Conservation (phyloP, 768 basidiomycete genomes). For the Auricularia sp. region DNA sequence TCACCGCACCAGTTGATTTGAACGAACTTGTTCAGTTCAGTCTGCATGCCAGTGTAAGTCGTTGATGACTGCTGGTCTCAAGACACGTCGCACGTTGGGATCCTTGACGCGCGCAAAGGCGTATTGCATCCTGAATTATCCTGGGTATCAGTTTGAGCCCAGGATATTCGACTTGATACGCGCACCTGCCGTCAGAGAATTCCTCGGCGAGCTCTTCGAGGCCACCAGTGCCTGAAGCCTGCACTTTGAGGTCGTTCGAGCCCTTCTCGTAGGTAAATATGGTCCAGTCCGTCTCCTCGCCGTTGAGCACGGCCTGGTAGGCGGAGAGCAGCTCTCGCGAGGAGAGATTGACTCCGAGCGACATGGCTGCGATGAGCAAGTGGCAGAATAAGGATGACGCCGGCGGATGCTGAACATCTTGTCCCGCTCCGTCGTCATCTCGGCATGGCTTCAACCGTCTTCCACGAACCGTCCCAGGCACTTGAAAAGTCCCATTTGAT, state of each 20-base stretch:
- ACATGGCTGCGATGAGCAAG: conserved; percentile 35
- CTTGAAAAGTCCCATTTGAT: no score
- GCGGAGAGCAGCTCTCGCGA: conserved; percentile 60
- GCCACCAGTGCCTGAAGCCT: conserved; percentile 75
- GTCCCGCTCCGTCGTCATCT: no score
- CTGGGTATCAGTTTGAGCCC: conserved; percentile 2
- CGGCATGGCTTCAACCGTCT: no score
- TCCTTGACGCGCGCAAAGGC: conserved; percentile 81
- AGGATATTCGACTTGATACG: conserved; percentile 8
- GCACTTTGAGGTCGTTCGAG: conserved; percentile 79
- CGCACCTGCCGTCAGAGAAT: conserved; percentile 86
- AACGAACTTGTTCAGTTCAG: conserved; percentile 79
- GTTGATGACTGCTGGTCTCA: not conserved
- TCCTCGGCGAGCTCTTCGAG: conserved; percentile 88
- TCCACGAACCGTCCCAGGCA: no score
- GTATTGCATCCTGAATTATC: conserved; percentile 69
- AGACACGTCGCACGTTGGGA: conserved; percentile 50
- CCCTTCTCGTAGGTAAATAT: conserved; percentile 74
- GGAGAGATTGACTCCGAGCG: conserved; percentile 70
- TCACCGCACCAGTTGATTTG: conserved; percentile 98
- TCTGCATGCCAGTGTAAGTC: conserved; percentile 32
- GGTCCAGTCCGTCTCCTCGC: conserved; percentile 61
- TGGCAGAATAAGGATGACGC: not conserved
- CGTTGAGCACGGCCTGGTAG: conserved; percentile 65
- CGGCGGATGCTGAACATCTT: no score